phyloP scores from a whole-genome alignment of 371 early-diverging fungal genomes.

The Mucor mucedo region DNA sequence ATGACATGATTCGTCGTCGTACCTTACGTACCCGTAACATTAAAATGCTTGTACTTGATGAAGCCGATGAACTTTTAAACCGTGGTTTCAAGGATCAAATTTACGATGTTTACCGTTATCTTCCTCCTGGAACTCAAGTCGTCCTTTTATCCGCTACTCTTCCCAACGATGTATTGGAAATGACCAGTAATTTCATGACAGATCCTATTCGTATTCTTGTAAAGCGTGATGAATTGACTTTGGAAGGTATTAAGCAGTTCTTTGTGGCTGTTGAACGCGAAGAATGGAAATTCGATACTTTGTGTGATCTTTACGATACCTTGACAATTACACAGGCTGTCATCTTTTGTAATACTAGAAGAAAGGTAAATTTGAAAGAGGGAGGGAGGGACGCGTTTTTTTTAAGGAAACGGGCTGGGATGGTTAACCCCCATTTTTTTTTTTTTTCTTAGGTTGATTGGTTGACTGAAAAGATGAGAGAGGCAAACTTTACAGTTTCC shows the following conservation, averaged over 20 bases:
- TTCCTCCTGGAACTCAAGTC: constrained; percentile 96
- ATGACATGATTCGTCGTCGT: constrained; percentile 97
- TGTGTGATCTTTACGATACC: constrained; percentile 96
- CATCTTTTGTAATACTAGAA: constrained; percentile 98
- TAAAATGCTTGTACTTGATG: constrained; percentile 98
- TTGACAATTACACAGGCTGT: constrained; percentile 98
- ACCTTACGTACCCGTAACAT: constrained; percentile 87
- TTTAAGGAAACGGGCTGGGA: not conserved
- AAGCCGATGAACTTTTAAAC: constrained; percentile 99
- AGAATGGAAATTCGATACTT: constrained; percentile 96
- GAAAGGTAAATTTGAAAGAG: constrained; percentile 71
- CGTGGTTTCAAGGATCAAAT: constrained; percentile 99
- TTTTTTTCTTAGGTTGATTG: constrained; percentile 78
- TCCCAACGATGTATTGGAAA: constrained; percentile 96
- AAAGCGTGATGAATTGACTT: constrained; percentile 99
- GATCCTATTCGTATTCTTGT: constrained; percentile 98
- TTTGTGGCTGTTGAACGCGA: constrained; percentile 97
- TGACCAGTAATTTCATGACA: constrained; percentile 97
- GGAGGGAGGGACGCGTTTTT: not conserved
- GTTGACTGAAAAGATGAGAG: constrained; percentile 94
- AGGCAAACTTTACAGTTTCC: constrained; percentile 95
- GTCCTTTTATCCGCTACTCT: constrained; percentile 99
- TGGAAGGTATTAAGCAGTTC: constrained; percentile 99
- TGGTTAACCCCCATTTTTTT: not conserved
- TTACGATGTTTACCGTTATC: constrained; percentile 94